Base-by-base conservation (phyloP, 2,329 filamentous ascomycete species). In the Pyrenophora tritici-repentis region DNA sequence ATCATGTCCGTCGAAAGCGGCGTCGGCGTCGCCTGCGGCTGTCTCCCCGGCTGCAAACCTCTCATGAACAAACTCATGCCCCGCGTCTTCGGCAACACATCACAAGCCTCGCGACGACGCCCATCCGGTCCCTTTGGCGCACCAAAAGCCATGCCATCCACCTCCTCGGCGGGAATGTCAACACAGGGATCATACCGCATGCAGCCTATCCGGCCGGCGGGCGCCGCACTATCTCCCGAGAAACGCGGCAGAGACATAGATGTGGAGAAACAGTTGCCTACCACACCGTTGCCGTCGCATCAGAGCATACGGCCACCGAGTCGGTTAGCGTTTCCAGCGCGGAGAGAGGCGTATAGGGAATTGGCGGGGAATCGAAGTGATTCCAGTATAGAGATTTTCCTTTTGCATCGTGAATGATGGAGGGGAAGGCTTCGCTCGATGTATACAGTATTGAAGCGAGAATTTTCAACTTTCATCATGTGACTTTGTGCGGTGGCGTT, bases 1-100 rank as follows among this genome's bases (percentile, higher is more conserved):
- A 61, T 70, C 38, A 59, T 65, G 43, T 63, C 60, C 2, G 55
- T 69, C 18, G 70, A 72, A 46, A 56, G 56, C 32, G 58, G 63
- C 33, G 22, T 68, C 3, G 70, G 66, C n/a, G 66, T 72, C 6
- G 58, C 61, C 7, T 71, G 67, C 36, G 68, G 67, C 26, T 72
- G 66, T 32, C 61, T 72, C 3, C 67, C 67, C 1, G 63, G 63
- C 29, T 67, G 63, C 55, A 72, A 71, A 46, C 70, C 70, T 3
- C 55, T 72, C 7, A 51, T 72, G 48, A 62, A 63, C 37, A 44
- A 42, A 10, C 22, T 68, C 14, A 63, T 66, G 33, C 68, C 70
- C 1, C 56, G 47, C 20, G 29, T 68, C n/a, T 73, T 72, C 36
- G 53, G 31, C 34, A 52, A 44, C 17, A 53, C 57, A 1, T 51